These are phyloP conservation scores for Synchytrium microbalum DNA, from an alignment of 371 early-diverging fungal species.

Conservation along the genomic window DNA sequence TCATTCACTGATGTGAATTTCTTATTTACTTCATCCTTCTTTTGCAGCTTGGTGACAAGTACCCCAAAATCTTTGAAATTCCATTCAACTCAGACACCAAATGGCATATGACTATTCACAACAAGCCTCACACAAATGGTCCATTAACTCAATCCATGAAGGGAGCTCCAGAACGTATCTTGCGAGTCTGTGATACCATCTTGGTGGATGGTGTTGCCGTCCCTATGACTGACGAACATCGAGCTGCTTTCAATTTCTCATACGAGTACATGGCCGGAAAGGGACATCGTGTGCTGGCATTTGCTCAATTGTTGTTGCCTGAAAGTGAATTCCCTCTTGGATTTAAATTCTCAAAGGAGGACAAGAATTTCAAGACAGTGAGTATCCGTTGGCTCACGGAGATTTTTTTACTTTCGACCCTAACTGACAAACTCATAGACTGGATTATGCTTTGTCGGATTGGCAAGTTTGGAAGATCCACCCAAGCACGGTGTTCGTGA, in stretches of 20 bases:
- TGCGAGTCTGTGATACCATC: conserved; percentile 28
- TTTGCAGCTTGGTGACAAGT: conserved; percentile 30
- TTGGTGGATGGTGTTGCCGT: conserved; percentile 24
- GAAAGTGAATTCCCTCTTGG: conserved; percentile 43
- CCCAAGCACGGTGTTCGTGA: conserved; percentile 39
- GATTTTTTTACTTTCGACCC: conserved; percentile 4
- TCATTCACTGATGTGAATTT: neutral
- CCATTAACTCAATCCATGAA: conserved; percentile 68
- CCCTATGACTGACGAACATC: conserved; percentile 18
- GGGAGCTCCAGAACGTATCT: conserved; percentile 89
- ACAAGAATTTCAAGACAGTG: conserved; percentile 3
- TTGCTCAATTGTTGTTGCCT: conserved; percentile 31
- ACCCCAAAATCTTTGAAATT: conserved; percentile 85
- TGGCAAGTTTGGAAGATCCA: conserved; percentile 44
- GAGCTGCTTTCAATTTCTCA: conserved; percentile 17
- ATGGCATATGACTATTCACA: conserved; percentile 80
- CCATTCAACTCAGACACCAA: conserved; percentile 93
- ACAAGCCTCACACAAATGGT: conserved; percentile 55
- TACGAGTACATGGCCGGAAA: conserved; percentile 35
- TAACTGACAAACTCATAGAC: conserved; percentile 8
- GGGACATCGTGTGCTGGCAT: conserved; percentile 44
- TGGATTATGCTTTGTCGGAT: conserved; percentile 34
- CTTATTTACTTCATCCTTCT: no score
- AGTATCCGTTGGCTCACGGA: conserved; percentile 1
- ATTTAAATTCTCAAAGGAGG: conserved; percentile 59